phyloP scores from a whole-genome alignment of 1,284 basidiomycete genomes.

The Psilocybe mexicana region DNA sequence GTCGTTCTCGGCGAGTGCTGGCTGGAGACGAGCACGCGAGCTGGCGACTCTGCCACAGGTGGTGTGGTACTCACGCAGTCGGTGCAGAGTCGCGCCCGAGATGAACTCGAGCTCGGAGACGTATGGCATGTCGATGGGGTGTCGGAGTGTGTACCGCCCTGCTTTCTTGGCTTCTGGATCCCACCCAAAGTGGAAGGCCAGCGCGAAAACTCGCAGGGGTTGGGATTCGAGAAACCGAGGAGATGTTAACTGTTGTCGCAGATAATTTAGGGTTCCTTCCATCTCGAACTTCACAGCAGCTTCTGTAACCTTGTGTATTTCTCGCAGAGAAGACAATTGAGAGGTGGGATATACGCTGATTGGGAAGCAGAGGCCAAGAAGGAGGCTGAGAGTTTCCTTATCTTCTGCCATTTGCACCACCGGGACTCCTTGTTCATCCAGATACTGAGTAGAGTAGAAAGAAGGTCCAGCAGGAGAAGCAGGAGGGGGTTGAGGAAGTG shows the following conservation, averaged over 20 bases:
- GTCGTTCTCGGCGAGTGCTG: conserved; percentile 23
- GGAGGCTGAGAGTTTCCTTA: conserved; percentile 27
- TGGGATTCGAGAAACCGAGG: conserved; percentile 43
- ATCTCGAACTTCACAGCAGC: conserved; percentile 39
- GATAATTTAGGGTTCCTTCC: conserved; percentile 31
- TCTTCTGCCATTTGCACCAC: conserved; percentile 38
- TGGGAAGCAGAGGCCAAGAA: conserved; percentile 37
- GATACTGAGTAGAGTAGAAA: conserved; percentile 21
- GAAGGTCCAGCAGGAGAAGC: conserved; percentile 15
- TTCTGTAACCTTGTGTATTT: conserved; percentile 31
- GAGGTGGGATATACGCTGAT: conserved; percentile 30
- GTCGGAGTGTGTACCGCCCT: conserved; percentile 42
- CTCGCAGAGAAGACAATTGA: conserved; percentile 28
- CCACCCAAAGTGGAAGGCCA: conserved; percentile 48
- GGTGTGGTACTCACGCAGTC: conserved; percentile 45
- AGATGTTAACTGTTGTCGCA: conserved; percentile 28
- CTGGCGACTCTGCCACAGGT: conserved; percentile 42
- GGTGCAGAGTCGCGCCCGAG: conserved; percentile 45
- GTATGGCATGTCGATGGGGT: conserved; percentile 37
- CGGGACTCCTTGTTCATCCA: conserved; percentile 23
- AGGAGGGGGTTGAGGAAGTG: conserved; percentile 38
- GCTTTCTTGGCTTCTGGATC: conserved; percentile 42
- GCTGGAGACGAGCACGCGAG: conserved; percentile 26
- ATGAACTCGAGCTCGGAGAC: conserved; percentile 45
- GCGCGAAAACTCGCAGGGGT: conserved; percentile 52